Conservation (phyloP, 2,329 filamentous ascomycete species). For the Colletotrichum shisoi region DNA sequence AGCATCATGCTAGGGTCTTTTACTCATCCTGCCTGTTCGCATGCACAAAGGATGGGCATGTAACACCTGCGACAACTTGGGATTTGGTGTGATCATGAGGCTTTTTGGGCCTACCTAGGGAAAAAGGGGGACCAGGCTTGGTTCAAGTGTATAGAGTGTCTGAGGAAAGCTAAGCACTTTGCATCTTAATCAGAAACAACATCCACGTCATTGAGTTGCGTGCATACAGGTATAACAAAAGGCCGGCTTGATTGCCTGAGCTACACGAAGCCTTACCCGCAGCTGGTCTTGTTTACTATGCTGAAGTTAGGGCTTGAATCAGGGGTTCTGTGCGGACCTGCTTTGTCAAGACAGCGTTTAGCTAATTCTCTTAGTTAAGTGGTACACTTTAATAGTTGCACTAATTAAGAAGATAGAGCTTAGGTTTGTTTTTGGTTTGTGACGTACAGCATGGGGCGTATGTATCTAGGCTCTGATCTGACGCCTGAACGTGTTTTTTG, state of each 20-base stretch:
- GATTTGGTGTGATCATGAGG: constrained; percentile 1
- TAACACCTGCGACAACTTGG: not conserved
- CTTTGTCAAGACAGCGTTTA: constrained; percentile 9
- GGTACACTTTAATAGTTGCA: constrained; percentile 1
- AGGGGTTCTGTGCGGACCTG: not conserved
- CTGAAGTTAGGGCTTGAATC: not conserved
- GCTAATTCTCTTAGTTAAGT: not conserved
- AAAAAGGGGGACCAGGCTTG: constrained; percentile 14
- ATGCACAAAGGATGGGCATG: not conserved
- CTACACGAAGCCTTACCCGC: not conserved
- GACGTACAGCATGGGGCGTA: not conserved
- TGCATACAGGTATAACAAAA: not conserved
- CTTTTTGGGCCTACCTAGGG: constrained; percentile 1
- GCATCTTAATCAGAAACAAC: constrained; percentile 29
- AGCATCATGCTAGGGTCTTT: not conserved
- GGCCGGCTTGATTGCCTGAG: not conserved
- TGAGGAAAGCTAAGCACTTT: constrained; percentile 24
- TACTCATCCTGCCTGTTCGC: constrained; percentile 1
- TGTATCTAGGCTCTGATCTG: not conserved
- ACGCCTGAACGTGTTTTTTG: not conserved
- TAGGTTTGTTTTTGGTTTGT: not conserved
- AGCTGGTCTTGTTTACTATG: not conserved
- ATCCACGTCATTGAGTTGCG: not conserved
- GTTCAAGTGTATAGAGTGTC: constrained; percentile 34
- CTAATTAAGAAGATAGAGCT: not conserved